Conservation (phyloP, 2,329 filamentous ascomycete species). For the Colletotrichum caudatum region DNA sequence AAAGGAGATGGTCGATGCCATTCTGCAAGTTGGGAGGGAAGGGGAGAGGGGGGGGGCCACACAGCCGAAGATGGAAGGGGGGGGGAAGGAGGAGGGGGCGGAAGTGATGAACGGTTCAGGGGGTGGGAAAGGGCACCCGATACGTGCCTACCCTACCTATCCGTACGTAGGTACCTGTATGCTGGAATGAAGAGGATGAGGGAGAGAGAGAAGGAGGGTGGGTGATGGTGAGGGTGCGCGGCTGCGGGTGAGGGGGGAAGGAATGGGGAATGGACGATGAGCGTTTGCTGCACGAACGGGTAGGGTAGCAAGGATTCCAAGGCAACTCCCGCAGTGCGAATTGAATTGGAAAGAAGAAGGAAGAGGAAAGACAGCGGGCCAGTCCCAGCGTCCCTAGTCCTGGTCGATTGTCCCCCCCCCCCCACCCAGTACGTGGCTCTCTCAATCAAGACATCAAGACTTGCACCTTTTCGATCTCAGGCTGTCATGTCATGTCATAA, state of each 20-base stretch:
- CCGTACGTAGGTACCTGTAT: too few relatives aligned
- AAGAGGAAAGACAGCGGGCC: constrained; percentile 31
- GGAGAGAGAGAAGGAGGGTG: neutral
- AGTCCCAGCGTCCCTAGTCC: constrained; percentile 7
- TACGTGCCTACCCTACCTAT: too few relatives aligned
- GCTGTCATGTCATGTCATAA: neutral
- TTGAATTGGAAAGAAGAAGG: too few relatives aligned
- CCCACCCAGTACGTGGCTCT: neutral
- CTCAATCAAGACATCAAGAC: neutral
- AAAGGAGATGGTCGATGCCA: constrained; percentile 38
- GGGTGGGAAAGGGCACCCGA: constrained; percentile 4
- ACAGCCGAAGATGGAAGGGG: constrained; percentile 6
- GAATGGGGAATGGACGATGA: constrained; percentile 19
- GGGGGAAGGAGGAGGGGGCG: neutral
- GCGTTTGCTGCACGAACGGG: constrained; percentile 55
- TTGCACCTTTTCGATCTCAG: neutral
- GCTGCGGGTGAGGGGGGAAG: neutral
- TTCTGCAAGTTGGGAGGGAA: constrained; percentile 32
- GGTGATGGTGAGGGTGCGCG: constrained; percentile 1
- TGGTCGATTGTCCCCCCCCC: neutral
- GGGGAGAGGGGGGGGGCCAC: constrained; percentile 18
- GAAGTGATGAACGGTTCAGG: constrained; percentile 9
- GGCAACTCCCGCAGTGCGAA: constrained; percentile 45
- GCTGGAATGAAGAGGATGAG: neutral
- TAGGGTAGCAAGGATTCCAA: constrained; percentile 57